Percentiles rank a stretch among this genome's conserved stretches.
phyloP scores from a whole-genome alignment of 2,329 filamentous ascomycete species.

The Botrytis fabae region DNA sequence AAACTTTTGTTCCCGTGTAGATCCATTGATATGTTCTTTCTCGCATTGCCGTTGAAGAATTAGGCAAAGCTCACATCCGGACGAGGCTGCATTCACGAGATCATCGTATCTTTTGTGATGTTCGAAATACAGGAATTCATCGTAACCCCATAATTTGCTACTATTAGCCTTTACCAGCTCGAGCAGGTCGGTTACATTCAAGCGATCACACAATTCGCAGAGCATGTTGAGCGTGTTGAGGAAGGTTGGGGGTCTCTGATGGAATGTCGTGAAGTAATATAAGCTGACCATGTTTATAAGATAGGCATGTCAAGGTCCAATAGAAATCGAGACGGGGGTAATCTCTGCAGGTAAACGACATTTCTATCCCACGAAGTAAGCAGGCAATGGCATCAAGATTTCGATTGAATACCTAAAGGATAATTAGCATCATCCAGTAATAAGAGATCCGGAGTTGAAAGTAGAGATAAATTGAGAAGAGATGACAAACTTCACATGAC shows the following conservation, averaged over 20 bases:
- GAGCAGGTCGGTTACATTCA: background rate
- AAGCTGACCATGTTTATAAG: background rate
- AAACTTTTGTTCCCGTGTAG: background rate
- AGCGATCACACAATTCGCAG: background rate
- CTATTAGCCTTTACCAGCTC: background rate
- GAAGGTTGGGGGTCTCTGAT: background rate
- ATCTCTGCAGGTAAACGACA: background rate
- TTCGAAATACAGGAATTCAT: background rate
- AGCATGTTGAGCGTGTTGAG: background rate
- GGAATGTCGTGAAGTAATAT: background rate
- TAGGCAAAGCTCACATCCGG: background rate
- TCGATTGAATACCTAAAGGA: background rate
- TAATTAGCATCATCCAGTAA: accelerated
- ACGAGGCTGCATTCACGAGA: background rate
- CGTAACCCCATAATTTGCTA: accelerated
- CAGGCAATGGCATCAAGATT: accelerated
- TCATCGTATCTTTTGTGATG: background rate
- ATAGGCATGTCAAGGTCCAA: background rate
- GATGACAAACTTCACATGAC: too few relatives aligned
- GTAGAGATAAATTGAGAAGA: background rate
- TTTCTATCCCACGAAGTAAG: background rate
- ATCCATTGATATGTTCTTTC: background rate
- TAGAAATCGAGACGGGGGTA: background rate
- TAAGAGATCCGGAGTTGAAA: background rate
- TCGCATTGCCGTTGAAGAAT: background rate